Percentiles rank a stretch among this genome's conserved stretches.
phyloP scores from a whole-genome alignment of 2,329 filamentous ascomycete species.

The Cladosporium cucumerinum region DNA sequence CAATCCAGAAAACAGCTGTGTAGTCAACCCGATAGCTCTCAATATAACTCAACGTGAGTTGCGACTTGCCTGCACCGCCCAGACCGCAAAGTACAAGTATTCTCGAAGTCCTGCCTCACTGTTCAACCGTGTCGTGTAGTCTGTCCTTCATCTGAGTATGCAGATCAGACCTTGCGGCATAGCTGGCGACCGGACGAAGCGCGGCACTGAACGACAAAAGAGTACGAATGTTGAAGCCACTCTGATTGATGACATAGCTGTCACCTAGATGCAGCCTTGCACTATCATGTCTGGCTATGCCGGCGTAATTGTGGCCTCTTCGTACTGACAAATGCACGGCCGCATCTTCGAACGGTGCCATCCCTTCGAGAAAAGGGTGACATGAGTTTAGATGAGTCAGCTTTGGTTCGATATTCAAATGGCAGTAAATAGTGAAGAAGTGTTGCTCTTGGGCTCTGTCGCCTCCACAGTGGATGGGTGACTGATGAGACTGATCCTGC shows the following conservation, averaged over 20 bases:
- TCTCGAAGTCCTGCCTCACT: background rate
- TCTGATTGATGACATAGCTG: background rate
- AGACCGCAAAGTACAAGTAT: slow-evolving; percentile 19
- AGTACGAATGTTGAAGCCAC: background rate
- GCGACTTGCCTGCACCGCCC: slow-evolving; percentile 27
- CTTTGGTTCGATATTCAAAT: background rate
- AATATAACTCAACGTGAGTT: slow-evolving; percentile 24
- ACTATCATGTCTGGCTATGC: background rate
- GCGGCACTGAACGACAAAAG: background rate
- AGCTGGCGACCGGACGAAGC: background rate
- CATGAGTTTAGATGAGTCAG: background rate
- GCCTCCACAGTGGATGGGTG: background rate
- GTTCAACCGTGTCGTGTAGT: background rate
- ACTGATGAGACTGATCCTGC: background rate
- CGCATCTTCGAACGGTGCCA: background rate
- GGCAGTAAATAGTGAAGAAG: background rate
- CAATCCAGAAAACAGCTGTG: slow-evolving; percentile 26
- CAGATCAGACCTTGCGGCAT: background rate
- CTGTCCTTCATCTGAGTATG: background rate
- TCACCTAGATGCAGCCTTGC: background rate
- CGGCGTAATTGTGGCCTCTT: background rate
- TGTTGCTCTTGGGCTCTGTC: background rate
- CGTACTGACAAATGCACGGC: background rate
- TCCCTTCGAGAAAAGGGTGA: background rate
- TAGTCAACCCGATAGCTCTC: slow-evolving; percentile 22